Conservation (phyloP, 1,284 basidiomycete genomes). For the Peniophora sp. region DNA sequence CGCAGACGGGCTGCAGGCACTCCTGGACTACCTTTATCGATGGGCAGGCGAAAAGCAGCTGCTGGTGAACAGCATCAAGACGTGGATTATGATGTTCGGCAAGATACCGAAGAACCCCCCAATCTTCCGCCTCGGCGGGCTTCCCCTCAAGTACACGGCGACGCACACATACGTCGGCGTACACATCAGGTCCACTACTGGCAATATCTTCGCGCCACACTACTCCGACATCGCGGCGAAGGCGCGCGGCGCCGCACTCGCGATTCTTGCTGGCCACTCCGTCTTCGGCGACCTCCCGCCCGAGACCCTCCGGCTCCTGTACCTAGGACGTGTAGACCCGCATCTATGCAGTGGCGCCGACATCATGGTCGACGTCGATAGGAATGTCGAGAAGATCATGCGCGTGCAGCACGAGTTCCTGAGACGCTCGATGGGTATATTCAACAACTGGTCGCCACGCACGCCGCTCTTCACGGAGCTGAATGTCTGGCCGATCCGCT, state of each 20-base stretch:
- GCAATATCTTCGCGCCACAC: constrained; percentile 13
- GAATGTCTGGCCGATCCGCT: neutral
- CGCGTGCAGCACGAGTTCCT: constrained; percentile 15
- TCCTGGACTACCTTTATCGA: constrained; percentile 13
- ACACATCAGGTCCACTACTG: constrained; percentile 4
- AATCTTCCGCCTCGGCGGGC: neutral
- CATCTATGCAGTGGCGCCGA: constrained; percentile 22
- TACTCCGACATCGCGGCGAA: constrained; percentile 14
- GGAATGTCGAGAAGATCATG: constrained; percentile 1
- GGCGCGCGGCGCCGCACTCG: constrained; percentile 11
- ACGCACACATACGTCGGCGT: constrained; percentile 16
- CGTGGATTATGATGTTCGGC: constrained; percentile 13
- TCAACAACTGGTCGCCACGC: constrained; percentile 9
- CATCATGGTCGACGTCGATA: constrained; percentile 13
- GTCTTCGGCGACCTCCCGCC: constrained; percentile 15
- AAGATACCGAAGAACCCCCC: neutral
- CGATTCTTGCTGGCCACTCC: constrained; percentile 11
- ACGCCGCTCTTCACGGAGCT: constrained; percentile 17
- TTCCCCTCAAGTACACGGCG: neutral
- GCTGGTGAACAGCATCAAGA: constrained; percentile 18
- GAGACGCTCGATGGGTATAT: constrained; percentile 12
- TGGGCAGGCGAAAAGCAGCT: constrained; percentile 19
- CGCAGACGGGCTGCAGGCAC: constrained; percentile 13
- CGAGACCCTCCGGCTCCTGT: constrained; percentile 11
- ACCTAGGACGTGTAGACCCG: constrained; percentile 21